phyloP scores from a whole-genome alignment of 2,329 filamentous ascomycete species.

The Neofusicoccum laricinum region DNA sequence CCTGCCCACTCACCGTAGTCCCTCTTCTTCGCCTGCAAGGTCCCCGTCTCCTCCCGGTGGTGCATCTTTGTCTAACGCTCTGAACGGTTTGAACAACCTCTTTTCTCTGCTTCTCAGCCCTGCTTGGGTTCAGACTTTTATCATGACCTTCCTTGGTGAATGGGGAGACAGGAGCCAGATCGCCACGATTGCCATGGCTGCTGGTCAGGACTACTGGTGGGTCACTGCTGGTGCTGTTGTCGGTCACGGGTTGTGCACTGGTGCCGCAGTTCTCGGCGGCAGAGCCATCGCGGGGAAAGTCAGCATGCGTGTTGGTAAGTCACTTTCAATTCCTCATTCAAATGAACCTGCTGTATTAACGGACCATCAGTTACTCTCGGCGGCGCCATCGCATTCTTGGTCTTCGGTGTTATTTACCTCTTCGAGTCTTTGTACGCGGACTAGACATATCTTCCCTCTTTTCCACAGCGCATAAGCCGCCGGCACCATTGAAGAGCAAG shows the following conservation, averaged over 20 bases:
- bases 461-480: background rate
- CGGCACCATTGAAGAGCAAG: background rate
- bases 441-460: slow-evolving; percentile 17
- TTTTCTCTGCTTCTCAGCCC: slow-evolving; percentile 85
- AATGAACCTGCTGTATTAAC: background rate
- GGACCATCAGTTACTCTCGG: slow-evolving; percentile 74
- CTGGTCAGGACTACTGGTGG: slow-evolving; percentile 98
- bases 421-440: slow-evolving; percentile 68
- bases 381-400: slow-evolving; percentile 82
- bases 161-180: slow-evolving; percentile 99
- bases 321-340: background rate
- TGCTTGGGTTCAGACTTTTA: slow-evolving; percentile 97
- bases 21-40: slow-evolving; percentile 56
- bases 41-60: slow-evolving; percentile 35
- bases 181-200: slow-evolving; percentile 97
- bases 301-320: slow-evolving; percentile 92
- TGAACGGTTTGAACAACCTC: slow-evolving; percentile 78
- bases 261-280: slow-evolving; percentile 86
- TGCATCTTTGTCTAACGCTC: slow-evolving; percentile 54
- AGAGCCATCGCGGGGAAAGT: slow-evolving; percentile 89
- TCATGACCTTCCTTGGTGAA: slow-evolving; percentile 98
- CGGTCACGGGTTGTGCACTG: slow-evolving; percentile 87
- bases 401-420: slow-evolving; percentile 90
- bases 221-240: slow-evolving; percentile 84
- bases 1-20: slow-evolving; percentile 75